Evolutionary conservation across 2,329 filamentous ascomycete genomes (phyloP).

Genomic region (Fusarium sp.): DNA sequence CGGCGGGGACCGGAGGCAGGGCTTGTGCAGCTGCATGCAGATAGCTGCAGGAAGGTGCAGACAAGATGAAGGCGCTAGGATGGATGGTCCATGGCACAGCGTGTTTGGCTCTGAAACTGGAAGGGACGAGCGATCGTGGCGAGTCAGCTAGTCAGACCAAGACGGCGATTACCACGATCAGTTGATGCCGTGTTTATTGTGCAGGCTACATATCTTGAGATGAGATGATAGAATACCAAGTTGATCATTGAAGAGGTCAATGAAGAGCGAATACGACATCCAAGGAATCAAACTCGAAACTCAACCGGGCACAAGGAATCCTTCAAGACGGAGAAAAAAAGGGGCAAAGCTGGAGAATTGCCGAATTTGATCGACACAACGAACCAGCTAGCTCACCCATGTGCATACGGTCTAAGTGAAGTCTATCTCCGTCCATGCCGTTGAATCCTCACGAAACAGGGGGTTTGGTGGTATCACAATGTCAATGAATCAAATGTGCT

Average conservation of each 20-base stretch:
- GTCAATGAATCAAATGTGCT: neutral
- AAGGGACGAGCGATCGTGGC: constrained; percentile 20
- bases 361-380: constrained; percentile 35
- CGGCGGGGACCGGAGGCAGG: constrained; percentile 40
- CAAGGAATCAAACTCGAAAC: neutral
- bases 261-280: neutral
- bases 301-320: neutral
- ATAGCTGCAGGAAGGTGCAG: constrained; percentile 28
- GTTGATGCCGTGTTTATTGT: neutral
- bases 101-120: constrained; percentile 22
- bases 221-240: neutral
- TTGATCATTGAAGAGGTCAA: neutral
- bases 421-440: constrained; percentile 30
- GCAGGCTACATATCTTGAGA: neutral
- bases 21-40: constrained; percentile 39
- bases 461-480: neutral
- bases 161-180: neutral
- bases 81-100: neutral
- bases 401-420: constrained; percentile 26
- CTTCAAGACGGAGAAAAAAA: constrained; percentile 15
- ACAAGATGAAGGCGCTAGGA: constrained; percentile 28
- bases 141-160: constrained; percentile 25
- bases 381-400: constrained; percentile 25
- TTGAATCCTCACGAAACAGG: constrained; percentile 18
- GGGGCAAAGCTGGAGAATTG: constrained; percentile 28